phyloP scores from a whole-genome alignment of 2,329 filamentous ascomycete species.

The Hypoxylon sp. region DNA sequence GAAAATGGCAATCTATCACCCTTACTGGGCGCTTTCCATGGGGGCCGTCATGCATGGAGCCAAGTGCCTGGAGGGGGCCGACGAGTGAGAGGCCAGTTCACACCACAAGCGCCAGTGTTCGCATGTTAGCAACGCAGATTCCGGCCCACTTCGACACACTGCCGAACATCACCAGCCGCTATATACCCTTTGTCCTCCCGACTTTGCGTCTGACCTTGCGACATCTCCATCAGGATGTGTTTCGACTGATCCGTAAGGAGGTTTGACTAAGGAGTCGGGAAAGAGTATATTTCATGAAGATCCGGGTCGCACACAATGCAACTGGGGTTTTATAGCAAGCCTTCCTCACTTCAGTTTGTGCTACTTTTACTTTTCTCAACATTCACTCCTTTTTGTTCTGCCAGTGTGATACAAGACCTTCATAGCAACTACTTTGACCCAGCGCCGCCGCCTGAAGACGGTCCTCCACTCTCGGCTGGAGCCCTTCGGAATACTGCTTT shows the following conservation, averaged over 20 bases:
- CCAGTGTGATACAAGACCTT: constrained; percentile 48
- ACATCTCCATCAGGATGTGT: constrained; percentile 66
- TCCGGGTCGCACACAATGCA: constrained; percentile 55
- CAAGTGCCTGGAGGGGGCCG: constrained; percentile 55
- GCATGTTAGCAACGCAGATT: constrained; percentile 51
- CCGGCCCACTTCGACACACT: constrained; percentile 59
- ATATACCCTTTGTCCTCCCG: constrained; percentile 69
- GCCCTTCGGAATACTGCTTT: constrained; percentile 73
- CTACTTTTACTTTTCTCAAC: constrained; percentile 48
- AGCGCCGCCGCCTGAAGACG: constrained; percentile 72
- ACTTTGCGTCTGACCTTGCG: constrained; percentile 61
- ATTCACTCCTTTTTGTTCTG: constrained; percentile 51
- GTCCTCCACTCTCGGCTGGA: constrained; percentile 70
- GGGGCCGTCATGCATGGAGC: constrained; percentile 57
- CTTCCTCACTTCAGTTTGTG: constrained; percentile 49
- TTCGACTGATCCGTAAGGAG: constrained; percentile 65
- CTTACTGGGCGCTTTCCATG: constrained; percentile 59
- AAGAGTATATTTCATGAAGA: constrained; percentile 51
- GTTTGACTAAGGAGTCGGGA: constrained; percentile 53
- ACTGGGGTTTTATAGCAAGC: constrained; percentile 54
- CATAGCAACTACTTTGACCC: constrained; percentile 64
- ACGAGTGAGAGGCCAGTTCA: constrained; percentile 63
- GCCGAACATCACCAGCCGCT: constrained; percentile 68
- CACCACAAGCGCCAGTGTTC: constrained; percentile 58
- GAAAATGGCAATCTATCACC: constrained; percentile 50